Evolutionary conservation across 1,284 basidiomycete genomes (phyloP).

Genomic region (Agroathelia rolfsii): DNA sequence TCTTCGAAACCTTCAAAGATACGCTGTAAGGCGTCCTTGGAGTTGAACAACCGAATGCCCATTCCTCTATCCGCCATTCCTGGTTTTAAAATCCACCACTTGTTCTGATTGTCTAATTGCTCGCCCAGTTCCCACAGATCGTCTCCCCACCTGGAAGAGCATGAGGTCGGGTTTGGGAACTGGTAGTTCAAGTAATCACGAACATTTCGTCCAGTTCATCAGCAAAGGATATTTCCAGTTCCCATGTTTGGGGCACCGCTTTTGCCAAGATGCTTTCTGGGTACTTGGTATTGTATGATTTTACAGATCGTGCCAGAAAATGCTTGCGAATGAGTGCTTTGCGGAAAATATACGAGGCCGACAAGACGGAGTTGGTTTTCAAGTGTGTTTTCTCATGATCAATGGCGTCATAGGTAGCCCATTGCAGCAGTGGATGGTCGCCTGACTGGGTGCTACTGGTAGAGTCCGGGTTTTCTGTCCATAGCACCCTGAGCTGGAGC

Average conservation of each 20-base stretch:
- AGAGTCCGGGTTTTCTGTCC: background rate
- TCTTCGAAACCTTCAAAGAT: slow-evolving; percentile 87
- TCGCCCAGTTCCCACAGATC: slow-evolving; percentile 85
- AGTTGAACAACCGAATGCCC: slow-evolving; percentile 88
- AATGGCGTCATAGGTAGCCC: slow-evolving; percentile 78
- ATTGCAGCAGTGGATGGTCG: slow-evolving; percentile 48
- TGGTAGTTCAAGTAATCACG: no score
- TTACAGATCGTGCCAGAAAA: slow-evolving; percentile 74
- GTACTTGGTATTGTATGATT: slow-evolving; percentile 68
- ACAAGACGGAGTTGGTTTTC: slow-evolving; percentile 41
- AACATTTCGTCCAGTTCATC: slow-evolving; percentile 94
- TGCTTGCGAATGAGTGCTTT: slow-evolving; percentile 95
- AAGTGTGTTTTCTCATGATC: slow-evolving; percentile 63
- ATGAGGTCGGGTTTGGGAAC: no score
- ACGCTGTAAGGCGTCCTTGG: slow-evolving; percentile 56
- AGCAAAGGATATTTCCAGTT: slow-evolving; percentile 82
- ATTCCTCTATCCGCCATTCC: slow-evolving; percentile 96
- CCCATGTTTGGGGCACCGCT: slow-evolving; percentile 75
- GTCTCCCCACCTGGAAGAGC: no score
- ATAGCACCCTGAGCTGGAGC: slow-evolving; percentile 2
- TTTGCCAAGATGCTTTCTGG: slow-evolving; percentile 41
- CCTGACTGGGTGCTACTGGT: slow-evolving; percentile 13
- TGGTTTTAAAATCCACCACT: slow-evolving; percentile 94
- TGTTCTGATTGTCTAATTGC: slow-evolving; percentile 41
- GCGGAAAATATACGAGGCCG: slow-evolving; percentile 84